Percentiles rank a stretch among this genome's conserved stretches.
These are phyloP conservation scores for Pichiaceae sp. DNA, from an alignment of 1,139 yeast species.

Conservation along the genomic window DNA sequence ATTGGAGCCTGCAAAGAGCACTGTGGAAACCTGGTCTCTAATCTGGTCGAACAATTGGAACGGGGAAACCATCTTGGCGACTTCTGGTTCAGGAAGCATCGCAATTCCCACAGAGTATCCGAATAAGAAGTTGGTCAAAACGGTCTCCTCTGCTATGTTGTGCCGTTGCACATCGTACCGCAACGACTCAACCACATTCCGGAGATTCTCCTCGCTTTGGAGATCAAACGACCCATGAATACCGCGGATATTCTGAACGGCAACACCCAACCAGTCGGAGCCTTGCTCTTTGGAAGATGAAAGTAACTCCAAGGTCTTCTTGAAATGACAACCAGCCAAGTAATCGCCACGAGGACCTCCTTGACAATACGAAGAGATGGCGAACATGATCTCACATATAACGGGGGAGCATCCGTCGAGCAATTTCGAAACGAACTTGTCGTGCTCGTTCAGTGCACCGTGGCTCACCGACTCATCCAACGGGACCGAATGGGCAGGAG, in stretches of 20 bases:
- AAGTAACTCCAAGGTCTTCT: neutral
- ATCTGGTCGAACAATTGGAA: conserved; percentile 26
- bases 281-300: neutral
- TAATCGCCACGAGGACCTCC: neutral
- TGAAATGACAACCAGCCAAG: neutral
- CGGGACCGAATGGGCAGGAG: neutral
- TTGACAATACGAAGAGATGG: neutral
- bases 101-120: conserved; percentile 26
- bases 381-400: neutral
- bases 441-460: neutral
- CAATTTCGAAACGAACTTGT: neutral
- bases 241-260: neutral
- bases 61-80: conserved; percentile 28
- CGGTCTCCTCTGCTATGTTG: neutral
- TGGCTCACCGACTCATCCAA: neutral
- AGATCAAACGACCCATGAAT: neutral
- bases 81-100: conserved; percentile 22
- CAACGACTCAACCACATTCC: neutral
- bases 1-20: conserved; percentile 19
- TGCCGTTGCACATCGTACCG: neutral
- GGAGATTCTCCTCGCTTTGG: conserved; percentile 1
- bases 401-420: neutral
- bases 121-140: conserved; percentile 30
- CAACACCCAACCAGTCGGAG: neutral
- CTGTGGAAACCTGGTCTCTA: conserved; percentile 23